Conservation (phyloP, 2,329 filamentous ascomycete species). For the Pseudocercospora macadamiae region DNA sequence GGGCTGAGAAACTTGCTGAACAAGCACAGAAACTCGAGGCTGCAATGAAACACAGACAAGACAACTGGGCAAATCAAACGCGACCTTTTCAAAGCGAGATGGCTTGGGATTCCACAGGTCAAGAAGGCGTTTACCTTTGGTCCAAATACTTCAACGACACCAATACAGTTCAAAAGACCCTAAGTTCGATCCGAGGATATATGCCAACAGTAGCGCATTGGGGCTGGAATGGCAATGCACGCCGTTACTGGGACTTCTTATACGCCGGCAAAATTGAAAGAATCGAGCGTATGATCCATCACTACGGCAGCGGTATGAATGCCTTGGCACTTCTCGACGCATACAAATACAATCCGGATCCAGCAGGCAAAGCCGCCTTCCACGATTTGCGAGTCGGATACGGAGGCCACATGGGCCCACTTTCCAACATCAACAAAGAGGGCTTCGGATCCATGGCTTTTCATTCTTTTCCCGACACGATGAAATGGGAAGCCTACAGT, state of each 20-base stretch:
- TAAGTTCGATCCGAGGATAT: slow-evolving; percentile 59
- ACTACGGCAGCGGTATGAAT: slow-evolving; percentile 64
- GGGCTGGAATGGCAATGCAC: slow-evolving; percentile 65
- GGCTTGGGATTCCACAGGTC: slow-evolving; percentile 65
- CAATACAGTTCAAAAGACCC: slow-evolving; percentile 54
- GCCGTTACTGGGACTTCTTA: slow-evolving; percentile 64
- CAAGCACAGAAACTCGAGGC: slow-evolving; percentile 48
- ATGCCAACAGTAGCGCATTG: slow-evolving; percentile 63
- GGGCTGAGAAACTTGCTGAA: slow-evolving; percentile 48
- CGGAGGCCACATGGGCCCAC: slow-evolving; percentile 56
- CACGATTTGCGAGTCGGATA: slow-evolving; percentile 60
- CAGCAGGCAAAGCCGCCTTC: slow-evolving; percentile 38
- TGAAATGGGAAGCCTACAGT: slow-evolving; percentile 60
- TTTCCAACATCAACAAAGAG: slow-evolving; percentile 59
- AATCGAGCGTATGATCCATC: slow-evolving; percentile 58
- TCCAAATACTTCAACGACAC: slow-evolving; percentile 52
- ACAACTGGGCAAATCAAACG: slow-evolving; percentile 54
- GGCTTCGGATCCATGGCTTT: slow-evolving; percentile 61
- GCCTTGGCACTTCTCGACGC: slow-evolving; percentile 57
- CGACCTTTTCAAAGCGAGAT: slow-evolving; percentile 64
- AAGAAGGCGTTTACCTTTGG: slow-evolving; percentile 62
- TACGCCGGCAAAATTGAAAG: slow-evolving; percentile 48
- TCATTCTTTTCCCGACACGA: slow-evolving; percentile 59
- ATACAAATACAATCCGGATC: slow-evolving; percentile 51
- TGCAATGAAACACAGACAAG: slow-evolving; percentile 55